Percentiles rank a stretch among this genome's conserved stretches.
phyloP scores from a whole-genome alignment of 2,329 filamentous ascomycete species.

The Parasarocladium wereldwijsianum region DNA sequence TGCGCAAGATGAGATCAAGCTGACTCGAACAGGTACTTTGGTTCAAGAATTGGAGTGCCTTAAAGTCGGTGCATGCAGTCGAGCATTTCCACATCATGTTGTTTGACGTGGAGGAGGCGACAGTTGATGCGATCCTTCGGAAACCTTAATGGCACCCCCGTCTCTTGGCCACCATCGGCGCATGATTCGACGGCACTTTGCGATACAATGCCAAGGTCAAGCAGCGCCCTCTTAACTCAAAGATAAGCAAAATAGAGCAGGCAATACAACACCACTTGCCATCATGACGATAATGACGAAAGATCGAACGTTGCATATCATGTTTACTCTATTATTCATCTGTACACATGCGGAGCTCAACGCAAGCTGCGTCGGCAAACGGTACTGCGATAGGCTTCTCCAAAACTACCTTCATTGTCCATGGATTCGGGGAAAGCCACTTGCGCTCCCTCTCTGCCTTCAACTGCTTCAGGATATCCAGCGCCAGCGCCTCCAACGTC shows the following conservation, averaged over 20 bases:
- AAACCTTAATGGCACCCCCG: too few species aligned
- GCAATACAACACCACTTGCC: too few species aligned
- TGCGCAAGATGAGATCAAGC: conserved; percentile 2
- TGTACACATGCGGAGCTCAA: conserved; percentile 32
- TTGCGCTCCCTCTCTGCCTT: conserved; percentile 6
- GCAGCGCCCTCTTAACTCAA: too few species aligned
- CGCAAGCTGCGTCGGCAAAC: conserved; percentile 54
- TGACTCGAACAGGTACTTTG: conserved; percentile 20
- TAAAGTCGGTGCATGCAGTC: conserved; percentile 76
- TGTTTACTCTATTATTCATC: too few species aligned
- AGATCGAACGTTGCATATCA: too few species aligned
- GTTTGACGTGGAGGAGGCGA: too few species aligned
- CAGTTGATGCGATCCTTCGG: too few species aligned
- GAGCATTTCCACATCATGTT: conserved; percentile 96
- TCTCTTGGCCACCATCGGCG: too few species aligned
- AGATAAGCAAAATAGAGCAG: too few species aligned
- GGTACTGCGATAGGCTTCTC: conserved; percentile 63
- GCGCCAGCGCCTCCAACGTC: conserved; percentile 47
- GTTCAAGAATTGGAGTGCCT: conserved; percentile 65
- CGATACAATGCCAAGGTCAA: too few species aligned
- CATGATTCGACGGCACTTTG: too few species aligned
- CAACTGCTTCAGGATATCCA: conserved; percentile 29
- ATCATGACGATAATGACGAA: too few species aligned
- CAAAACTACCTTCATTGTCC: conserved; percentile 44
- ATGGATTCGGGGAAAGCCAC: conserved; percentile 13